Evolutionary conservation across 768 basidiomycete genomes (phyloP), one percentile per base, ranked within the genome.

Genomic region (Leccinum boreale): DNA sequence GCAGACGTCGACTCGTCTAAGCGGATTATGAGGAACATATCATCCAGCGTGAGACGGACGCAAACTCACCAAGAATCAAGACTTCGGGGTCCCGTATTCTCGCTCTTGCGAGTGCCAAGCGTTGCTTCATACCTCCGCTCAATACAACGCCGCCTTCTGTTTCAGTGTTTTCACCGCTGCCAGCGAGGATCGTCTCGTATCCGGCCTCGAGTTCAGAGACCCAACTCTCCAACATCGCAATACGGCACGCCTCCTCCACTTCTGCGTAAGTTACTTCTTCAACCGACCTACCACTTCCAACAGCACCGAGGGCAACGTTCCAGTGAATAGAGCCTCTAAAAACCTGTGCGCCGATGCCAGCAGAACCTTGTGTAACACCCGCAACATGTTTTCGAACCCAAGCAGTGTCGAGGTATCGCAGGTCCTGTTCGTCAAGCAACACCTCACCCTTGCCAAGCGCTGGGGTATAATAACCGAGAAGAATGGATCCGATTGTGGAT

Each of bases 111-210:
- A 99, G 85, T 7, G 92, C 92, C 28, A 99, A 68, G 9, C 96
- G 74, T 75, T 99, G 96, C 64, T 84, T 84, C 78, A 98, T 97
- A 3, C 96, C 96, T 14, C 96, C 96, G 61, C 90, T 93, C 63
- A 95, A 73, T 46, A 81, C 85, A 3, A 89, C 82, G 2, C 94
- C 95, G 28, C 81, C 84, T 33, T 60, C 67, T 12, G 50, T 35
- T 17, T 48, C 48, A 24, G 21, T 31, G 23, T 77, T 84, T 1
- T 90, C 91, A 4, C 72, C 70, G 23, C 62, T 65, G 9, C 70
- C 70, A 26, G 55, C 61, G 3, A 98, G 74, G 29, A 79, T 72
- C 0, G 94, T 96, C 49, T 95, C 90, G 63, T 98, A 98, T 1
- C 94, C 93, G 3, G 87, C 80, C 0, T 92, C 92, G n/a, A 98